Base-by-base conservation (phyloP, 2,329 filamentous ascomycete genomes). In the Aurifilum marmelostoma region DNA sequence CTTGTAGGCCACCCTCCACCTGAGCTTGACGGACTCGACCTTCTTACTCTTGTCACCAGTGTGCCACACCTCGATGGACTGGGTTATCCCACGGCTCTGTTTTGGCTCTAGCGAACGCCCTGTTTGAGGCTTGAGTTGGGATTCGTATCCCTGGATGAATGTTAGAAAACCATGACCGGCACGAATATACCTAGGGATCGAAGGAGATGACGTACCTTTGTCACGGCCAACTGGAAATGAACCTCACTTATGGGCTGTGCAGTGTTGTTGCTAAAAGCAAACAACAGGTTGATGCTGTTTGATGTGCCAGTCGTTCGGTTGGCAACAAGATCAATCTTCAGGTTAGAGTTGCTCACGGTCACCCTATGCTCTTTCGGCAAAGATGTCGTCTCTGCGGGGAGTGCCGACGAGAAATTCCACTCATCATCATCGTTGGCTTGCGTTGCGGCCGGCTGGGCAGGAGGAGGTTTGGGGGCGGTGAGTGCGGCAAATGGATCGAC, bases 151-250 rank as follows among this genome's bases (percentile, higher is more conserved):
- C 93, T 97, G 29, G n/a, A 3, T 16, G 7, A n/a, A n/a, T 39
- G 52, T 59, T 24, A 43, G 39, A 60, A 11, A n/a, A 4, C 21
- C 11, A 61, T 50, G 37, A 41, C 18, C n/a, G 24, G n/a, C 29
- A 18, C 12, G 3, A 21, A 34, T 6, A 39, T 16, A 16, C 34
- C 32, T 27, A 12, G 47, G 8, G 27, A 61, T 4, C 9, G 3
- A 39, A 39, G 41, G 24, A 9, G 7, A 52, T 27, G 2, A 29
- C 8, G 39, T 79, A 97, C 94, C 88, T 95, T 98, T 70, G 95
- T 96, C 39, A 97, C 95, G 3, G 96, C 96, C 52, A 97, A 85
- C 79, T 97, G 93, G 76, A 97, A 97, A 69, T 95, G 94, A 39
- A 99, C 83, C 72, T 97, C 92, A 3, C 87, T 86, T 29, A 99